These are phyloP conservation scores for Rhodosporidiobolus odoratus DNA, from an alignment of 768 basidiomycete species.

Conservation along the genomic window DNA sequence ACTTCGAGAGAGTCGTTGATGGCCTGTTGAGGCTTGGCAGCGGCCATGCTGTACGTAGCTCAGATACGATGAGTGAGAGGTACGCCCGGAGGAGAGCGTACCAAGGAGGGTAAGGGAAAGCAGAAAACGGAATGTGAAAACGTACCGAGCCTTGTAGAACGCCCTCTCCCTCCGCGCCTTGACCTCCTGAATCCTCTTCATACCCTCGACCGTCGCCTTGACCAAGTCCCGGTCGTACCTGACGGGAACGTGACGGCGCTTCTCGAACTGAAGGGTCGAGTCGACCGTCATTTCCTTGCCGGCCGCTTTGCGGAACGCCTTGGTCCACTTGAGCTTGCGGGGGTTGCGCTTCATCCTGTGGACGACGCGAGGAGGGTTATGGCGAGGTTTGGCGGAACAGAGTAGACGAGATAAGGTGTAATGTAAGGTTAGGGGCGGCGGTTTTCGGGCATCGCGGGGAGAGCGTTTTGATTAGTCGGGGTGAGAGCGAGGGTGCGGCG, in stretches of 20 bases:
- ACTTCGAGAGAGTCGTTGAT: conserved; percentile 41
- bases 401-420: not conserved
- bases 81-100: not conserved
- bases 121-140: conserved; percentile 1
- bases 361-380: not conserved
- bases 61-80: not conserved
- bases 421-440: not conserved
- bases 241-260: conserved; percentile 92
- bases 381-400: not conserved
- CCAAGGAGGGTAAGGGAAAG: not conserved
- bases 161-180: conserved; percentile 80
- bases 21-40: conserved; percentile 34
- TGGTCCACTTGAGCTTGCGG: conserved; percentile 97
- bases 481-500: not conserved
- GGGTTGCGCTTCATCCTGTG: conserved; percentile 97
- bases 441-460: too few species aligned
- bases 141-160: conserved; percentile 80
- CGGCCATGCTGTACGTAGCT: conserved; percentile 38
- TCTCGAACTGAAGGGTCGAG: conserved; percentile 97
- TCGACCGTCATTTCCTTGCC: conserved; percentile 99
- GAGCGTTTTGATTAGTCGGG: not conserved
- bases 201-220: conserved; percentile 87
- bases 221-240: conserved; percentile 93
- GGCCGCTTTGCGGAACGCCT: conserved; percentile 95
- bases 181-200: conserved; percentile 92